Conservation (phyloP, 2,329 filamentous ascomycete genomes). For the Pseudophaeomoniella oleicola region DNA sequence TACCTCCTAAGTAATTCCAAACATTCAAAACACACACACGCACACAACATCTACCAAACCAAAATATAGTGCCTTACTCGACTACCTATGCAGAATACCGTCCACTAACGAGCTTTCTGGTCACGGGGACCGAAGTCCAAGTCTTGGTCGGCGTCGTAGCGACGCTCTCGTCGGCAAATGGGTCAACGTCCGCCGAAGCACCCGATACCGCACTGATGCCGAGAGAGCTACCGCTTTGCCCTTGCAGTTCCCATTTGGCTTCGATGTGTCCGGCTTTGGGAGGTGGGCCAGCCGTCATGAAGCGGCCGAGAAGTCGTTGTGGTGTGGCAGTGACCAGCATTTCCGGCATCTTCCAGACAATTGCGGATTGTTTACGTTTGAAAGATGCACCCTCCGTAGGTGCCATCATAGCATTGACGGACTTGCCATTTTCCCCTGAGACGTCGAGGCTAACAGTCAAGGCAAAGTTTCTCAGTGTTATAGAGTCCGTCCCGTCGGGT, state of each 20-base stretch:
- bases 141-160: slow-evolving; percentile 17
- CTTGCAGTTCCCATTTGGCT: slow-evolving; percentile 61
- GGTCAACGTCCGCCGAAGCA: slow-evolving; percentile 22
- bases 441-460: slow-evolving; percentile 40
- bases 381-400: slow-evolving; percentile 28
- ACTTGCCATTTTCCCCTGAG: slow-evolving; percentile 26
- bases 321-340: slow-evolving; percentile 37
- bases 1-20: no score
- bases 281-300: slow-evolving; percentile 57
- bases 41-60: no score
- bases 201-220: slow-evolving; percentile 34
- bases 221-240: slow-evolving; percentile 48
- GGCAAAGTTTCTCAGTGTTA: slow-evolving; percentile 63
- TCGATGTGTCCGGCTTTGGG: slow-evolving; percentile 66
- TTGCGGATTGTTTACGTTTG: slow-evolving; percentile 29
- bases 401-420: slow-evolving; percentile 29
- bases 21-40: no score
- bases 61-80: no score
- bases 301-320: slow-evolving; percentile 68
- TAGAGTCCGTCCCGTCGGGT: slow-evolving; percentile 22
- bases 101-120: slow-evolving; percentile 57
- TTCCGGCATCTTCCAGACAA: slow-evolving; percentile 30
- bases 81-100: slow-evolving; percentile 56
- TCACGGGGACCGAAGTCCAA: slow-evolving; percentile 55
- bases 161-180: slow-evolving; percentile 31